Base-by-base conservation (phyloP, 768 basidiomycete genomes). In the Lentinula sp. region DNA sequence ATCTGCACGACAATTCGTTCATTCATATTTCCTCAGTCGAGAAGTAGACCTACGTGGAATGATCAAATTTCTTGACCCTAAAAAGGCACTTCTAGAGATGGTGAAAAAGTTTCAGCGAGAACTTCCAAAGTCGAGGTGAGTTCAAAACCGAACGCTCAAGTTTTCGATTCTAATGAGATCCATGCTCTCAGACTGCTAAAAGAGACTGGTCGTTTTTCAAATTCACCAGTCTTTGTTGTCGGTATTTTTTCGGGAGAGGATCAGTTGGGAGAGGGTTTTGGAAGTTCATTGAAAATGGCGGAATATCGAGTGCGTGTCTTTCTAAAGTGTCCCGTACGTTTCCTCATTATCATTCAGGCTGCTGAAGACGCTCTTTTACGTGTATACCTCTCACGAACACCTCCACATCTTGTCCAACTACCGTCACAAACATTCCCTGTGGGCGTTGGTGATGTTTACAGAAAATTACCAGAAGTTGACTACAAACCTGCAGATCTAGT, bases 231-330 rank as follows among this genome's bases (percentile, higher is more conserved):
- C 42, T 99, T 90, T 72, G 89, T 97, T n/a, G 89, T 96, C n/a
- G 97, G 94, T 16, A 89, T 97, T 62, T 98, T 84, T 71, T 91
- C 86, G 23, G 93, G 86, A 43, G 78, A 74, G 61, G 91, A 84
- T 70, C 84, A 97, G 73, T 83, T 99, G 2, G 93, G 95, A 5
- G 95, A 99, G 74, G 95, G 95, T 13, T 93, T 95, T 69, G 97
- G 97, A 57, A 88, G 85, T 65, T 95, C 92, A 2, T 75, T 98
- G 59, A 87, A 84, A 71, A 98, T 98, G 96, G 94, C 94, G 15
- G 94, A 98, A 74, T 95, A 84, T 75, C 80, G 96, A 61, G 94
- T 93, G 73, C 57, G 84, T 74, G 21, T 31, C 53, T 57, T 43
- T 39, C 16, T 58, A n/a, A 23, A 31, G 57, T 18, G 31, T 64